These are phyloP conservation scores for Corymbia calophylla DNA, from an alignment of 441 rosid genomes.

Conservation along the genomic window DNA sequence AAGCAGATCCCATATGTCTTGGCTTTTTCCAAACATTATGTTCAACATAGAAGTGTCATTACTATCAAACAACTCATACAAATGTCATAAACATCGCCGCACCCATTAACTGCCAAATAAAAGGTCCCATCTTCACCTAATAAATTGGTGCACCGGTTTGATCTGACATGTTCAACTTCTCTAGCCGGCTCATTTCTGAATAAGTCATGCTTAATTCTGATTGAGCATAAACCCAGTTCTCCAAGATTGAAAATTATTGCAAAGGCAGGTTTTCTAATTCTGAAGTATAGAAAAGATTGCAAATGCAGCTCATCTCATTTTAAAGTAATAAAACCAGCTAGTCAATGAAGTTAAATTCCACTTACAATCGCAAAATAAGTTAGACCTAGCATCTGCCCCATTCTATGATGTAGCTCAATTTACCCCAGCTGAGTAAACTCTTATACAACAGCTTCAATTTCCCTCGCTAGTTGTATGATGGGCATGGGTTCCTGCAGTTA, in stretches of 20 bases:
- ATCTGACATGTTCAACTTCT: neutral
- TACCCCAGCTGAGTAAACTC: neutral
- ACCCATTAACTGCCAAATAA: neutral
- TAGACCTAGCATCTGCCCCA: neutral
- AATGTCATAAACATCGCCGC: neutral
- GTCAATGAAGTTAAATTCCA: neutral
- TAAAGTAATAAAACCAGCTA: neutral
- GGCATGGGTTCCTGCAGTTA: neutral
- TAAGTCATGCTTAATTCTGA: neutral
- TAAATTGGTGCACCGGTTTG: neutral
- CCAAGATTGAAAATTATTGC: rapidly evolving
- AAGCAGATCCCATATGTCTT: neutral
- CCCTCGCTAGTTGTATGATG: neutral
- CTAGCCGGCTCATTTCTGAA: neutral
- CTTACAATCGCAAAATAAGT: neutral
- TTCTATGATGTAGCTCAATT: neutral
- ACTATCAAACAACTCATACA: neutral
- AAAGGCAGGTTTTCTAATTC: neutral
- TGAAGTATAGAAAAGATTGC: neutral
- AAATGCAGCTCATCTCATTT: neutral
- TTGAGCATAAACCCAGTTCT: neutral
- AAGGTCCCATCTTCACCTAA: neutral
- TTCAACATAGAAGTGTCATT: neutral
- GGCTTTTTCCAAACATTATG: neutral
- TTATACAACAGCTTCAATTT: neutral